These are phyloP conservation scores for Aspergillus glaucus DNA, from an alignment of 2,329 filamentous ascomycete genomes.

Conservation along the genomic window DNA sequence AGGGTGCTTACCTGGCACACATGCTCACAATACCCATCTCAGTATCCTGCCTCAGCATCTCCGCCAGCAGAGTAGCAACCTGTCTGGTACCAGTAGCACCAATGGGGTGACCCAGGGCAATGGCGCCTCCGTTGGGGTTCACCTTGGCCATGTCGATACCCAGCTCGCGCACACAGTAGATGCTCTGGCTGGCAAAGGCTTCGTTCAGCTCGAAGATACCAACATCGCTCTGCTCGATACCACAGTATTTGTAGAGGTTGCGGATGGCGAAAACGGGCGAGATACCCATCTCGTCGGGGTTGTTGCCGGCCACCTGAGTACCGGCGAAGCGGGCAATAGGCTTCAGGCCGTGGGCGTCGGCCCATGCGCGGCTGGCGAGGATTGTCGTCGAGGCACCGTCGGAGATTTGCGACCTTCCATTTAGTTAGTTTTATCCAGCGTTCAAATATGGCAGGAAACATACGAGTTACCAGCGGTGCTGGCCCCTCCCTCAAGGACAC, in stretches of 20 bases:
- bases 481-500: slow-evolving; percentile 79
- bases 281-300: slow-evolving; percentile 92
- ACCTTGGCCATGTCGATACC: slow-evolving; percentile 59
- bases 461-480: slow-evolving; percentile 60
- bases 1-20: slow-evolving; percentile 59
- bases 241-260: slow-evolving; percentile 73
- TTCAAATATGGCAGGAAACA: slow-evolving; percentile 1
- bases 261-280: slow-evolving; percentile 50
- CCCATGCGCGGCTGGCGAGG: slow-evolving; percentile 85
- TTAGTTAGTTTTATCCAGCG: neutral
- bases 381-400: slow-evolving; percentile 67
- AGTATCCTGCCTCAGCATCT: slow-evolving; percentile 72
- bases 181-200: slow-evolving; percentile 91
- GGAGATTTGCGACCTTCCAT: slow-evolving; percentile 17
- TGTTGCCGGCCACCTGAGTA: slow-evolving; percentile 76
- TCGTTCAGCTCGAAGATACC: slow-evolving; percentile 91
- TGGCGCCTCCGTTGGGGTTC: slow-evolving; percentile 86
- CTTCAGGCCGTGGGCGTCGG: slow-evolving; percentile 72
- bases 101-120: slow-evolving; percentile 80
- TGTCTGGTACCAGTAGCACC: slow-evolving; percentile 79
- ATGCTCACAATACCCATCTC: slow-evolving; percentile 85
- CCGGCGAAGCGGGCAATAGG: slow-evolving; percentile 88
- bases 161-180: slow-evolving; percentile 72
- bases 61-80: slow-evolving; percentile 83
- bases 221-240: slow-evolving; percentile 68